Conservation (phyloP, 495 filamentous ascomycete species). For the Parmelia sp. region DNA sequence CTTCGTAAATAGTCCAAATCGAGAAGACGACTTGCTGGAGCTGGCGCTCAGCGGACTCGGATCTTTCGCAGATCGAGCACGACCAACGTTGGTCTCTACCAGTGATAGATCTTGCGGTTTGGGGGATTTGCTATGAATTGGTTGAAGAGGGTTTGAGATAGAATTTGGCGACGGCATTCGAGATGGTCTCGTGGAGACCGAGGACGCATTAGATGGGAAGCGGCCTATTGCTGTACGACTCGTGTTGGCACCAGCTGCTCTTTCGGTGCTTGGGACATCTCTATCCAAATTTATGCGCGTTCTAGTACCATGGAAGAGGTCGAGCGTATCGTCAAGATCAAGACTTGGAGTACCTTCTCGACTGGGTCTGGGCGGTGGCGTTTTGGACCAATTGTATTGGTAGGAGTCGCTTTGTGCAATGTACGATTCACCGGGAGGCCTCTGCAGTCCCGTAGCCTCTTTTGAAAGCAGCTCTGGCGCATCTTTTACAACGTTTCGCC, state of each 20-base stretch:
- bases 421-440: slow-evolving; percentile 26
- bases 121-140: slow-evolving; percentile 11
- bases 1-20: slow-evolving; percentile 73
- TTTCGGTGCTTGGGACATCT: slow-evolving; percentile 15
- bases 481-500: slow-evolving; percentile 12
- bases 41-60: slow-evolving; percentile 30
- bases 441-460: slow-evolving; percentile 24
- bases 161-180: slow-evolving; percentile 39
- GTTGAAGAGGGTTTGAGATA: slow-evolving; percentile 33
- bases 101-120: slow-evolving; percentile 1
- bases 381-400: slow-evolving; percentile 24
- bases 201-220: slow-evolving; percentile 37
- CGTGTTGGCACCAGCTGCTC: slow-evolving; percentile 12
- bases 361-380: slow-evolving; percentile 60
- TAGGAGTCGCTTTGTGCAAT: slow-evolving; percentile 23
- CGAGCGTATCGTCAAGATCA: slow-evolving; percentile 61
- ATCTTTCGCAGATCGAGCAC: slow-evolving; percentile 29
- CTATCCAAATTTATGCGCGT: slow-evolving; percentile 40
- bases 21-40: slow-evolving; percentile 37
- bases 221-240: slow-evolving; percentile 28
- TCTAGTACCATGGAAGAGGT: slow-evolving; percentile 39
- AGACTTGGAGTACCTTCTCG: slow-evolving; percentile 72
- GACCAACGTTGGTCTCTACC: slow-evolving; percentile 31
- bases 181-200: slow-evolving; percentile 34
- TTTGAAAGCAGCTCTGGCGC: slow-evolving; percentile 11